Conservation (phyloP, 2,329 filamentous ascomycete genomes). For the Neonectria faginata region DNA sequence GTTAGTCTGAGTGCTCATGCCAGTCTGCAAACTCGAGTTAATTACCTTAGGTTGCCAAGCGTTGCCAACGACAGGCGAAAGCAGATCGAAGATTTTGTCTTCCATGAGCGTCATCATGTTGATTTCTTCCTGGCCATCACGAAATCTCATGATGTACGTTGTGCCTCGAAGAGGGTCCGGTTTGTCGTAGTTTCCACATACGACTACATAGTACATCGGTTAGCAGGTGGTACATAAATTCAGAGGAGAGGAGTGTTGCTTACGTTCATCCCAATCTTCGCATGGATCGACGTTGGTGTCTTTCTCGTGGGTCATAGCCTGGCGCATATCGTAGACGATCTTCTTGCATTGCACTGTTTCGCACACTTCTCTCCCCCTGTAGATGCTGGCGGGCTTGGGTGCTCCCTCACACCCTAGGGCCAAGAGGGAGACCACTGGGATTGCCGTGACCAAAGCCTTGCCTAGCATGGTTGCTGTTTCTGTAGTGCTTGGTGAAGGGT, state of each 20-base stretch:
- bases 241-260: background rate
- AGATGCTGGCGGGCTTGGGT: background rate
- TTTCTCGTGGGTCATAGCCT: constrained; percentile 6
- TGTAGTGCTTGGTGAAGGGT: background rate
- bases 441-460: background rate
- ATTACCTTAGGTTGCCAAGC: background rate
- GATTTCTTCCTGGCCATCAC: constrained; percentile 3
- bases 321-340: constrained; percentile 5
- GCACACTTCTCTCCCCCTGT: constrained; percentile 10
- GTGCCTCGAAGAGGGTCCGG: background rate
- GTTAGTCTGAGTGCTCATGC: background rate
- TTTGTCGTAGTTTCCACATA: constrained; percentile 25
- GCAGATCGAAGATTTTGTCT: background rate
- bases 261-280: constrained; percentile 35
- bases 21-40: background rate
- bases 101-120: background rate
- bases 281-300: constrained; percentile 23
- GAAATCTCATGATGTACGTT: background rate
- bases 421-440: background rate
- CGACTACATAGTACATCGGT: constrained; percentile 12
- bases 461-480: background rate
- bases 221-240: background rate
- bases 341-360: constrained; percentile 12
- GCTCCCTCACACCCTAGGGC: background rate
- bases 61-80: constrained; percentile 6